Evolutionary conservation across 306 rosid species (phyloP), one percentile per base, ranked within the genome.

Genomic region (Citrullus amarus): DNA sequence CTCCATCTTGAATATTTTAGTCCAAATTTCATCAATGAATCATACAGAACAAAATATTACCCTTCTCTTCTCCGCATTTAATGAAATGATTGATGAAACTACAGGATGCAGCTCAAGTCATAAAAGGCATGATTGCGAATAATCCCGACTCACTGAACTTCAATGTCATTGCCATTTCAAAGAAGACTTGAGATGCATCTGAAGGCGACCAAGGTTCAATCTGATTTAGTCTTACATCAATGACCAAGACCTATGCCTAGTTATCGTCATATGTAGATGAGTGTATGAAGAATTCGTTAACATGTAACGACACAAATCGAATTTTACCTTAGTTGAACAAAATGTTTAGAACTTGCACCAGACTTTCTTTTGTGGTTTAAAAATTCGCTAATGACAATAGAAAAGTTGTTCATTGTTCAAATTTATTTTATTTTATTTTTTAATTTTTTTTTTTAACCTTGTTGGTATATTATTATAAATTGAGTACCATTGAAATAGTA

Each of bases 81-180:
- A 16, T 53, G 20, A 53, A 53, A 16, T 16, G 8, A 6, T 53
- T 51, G 17, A 72, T 44, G 11, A 28, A 46, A 69, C 14, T 18
- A 82, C 89, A 93, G 97, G 97, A 91, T 87, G 89, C 94, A 41
- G 94, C 96, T n/a, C 83, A 81, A 82, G 90, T 89, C 50, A 89
- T 93, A 68, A 83, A 82, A 79, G 83, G 87, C 82, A 74, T 88
- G 87, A 93, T 93, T 82, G 81, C 85, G 82, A 87, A 93, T 70
- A 93, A 91, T 82, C 97, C 94, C 0, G 86, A 84, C 54, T 93
- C 97, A 17, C 87, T 79, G 79, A 85, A 86, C 71, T 93, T 91
- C 86, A 93, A 93, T 77, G 93, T 93, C 81, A 93, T 91, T 69
- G 93, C 96, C 59, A 16, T 93, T 59, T 88, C 90, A 6, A 93